Evolutionary conservation across 805 yeast species (phyloP).

Genomic region (Ascoidea asiatica): DNA sequence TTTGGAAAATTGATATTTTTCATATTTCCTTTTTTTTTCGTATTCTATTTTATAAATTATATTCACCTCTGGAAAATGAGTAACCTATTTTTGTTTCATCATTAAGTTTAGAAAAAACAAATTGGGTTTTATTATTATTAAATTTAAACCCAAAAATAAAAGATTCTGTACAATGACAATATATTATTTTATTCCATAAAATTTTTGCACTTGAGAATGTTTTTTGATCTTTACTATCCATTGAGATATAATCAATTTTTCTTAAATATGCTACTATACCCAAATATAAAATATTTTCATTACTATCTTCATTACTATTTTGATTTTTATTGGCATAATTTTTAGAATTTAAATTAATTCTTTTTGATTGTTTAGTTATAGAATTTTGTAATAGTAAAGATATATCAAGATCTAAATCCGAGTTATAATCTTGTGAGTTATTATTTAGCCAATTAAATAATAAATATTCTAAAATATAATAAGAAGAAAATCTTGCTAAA

Average conservation of each 20-base stretch:
- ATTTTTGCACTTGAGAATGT: too few relatives aligned
- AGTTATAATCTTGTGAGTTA: too few relatives aligned
- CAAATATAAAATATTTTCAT: constrained; percentile 1
- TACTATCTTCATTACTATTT: constrained; percentile 10
- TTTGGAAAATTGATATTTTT: too few relatives aligned
- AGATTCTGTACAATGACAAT: constrained; percentile 26
- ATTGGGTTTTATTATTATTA: neutral
- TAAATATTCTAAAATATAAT: constrained; percentile 5
- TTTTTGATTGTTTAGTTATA: constrained; percentile 11
- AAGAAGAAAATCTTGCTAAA: constrained; percentile 22
- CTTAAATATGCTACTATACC: constrained; percentile 6
- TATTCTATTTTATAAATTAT: too few relatives aligned
- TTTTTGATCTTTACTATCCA: too few relatives aligned
- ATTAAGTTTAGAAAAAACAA: neutral
- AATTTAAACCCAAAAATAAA: constrained; percentile 20
- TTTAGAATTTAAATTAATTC: constrained; percentile 4
- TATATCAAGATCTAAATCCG: constrained; percentile 12
- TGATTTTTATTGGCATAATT: constrained; percentile 23
- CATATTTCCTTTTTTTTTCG: too few relatives aligned
- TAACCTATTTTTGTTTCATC: neutral
- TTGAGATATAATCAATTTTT: neutral
- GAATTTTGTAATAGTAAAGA: constrained; percentile 7
- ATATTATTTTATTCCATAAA: constrained; percentile 12
- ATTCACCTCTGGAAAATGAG: neutral
- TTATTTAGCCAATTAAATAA: too few relatives aligned